Evolutionary conservation across 345 rosid genomes (phyloP), one percentile per base, ranked within the genome.

Genomic region (Microthlaspi erraticum): DNA sequence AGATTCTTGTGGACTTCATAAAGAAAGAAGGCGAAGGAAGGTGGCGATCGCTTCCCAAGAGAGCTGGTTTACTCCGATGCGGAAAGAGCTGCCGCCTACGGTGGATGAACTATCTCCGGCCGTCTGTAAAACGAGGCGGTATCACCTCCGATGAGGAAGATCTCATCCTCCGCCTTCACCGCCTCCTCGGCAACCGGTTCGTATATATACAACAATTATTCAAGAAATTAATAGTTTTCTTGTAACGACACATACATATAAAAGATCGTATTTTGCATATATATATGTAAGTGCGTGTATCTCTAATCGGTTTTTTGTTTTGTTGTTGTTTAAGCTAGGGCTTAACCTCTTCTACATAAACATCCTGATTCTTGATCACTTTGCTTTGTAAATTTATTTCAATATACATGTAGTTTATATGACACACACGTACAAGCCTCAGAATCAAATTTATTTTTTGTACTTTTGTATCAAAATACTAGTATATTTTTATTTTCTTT

Each of bases 81-180:
- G 93, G 97, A 0, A 91, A 91, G 70, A 91, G 97, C 67, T 91
- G 97, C 51, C 93, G 97, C 45, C 92, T 91, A 66, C 86, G 97
- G 29, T 91, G 97, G 97, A 86, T 91, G 96, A 91, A 91, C 34
- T 91, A 91, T 60, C 96, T 91, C 77, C 88, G 97, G 0, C 97
- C 97, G 0, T 79, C 82, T 17, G 90, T 89, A 1, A 91, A 91
- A 64, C 81, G 90, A 2, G 96, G 96, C 10, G 88, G 80, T 34
- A 91, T 89, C 57, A 83, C 86, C 31, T 79, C 93, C 2, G 97
- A 89, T 5, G 97, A 91, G 73, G 97, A 91, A 78, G 97, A 91
- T 78, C 97, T 91, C 79, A 87, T 91, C 70, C 97, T 91, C 78
- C 91, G 96, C 50, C 93, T 91, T 51, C 97, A 91, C 43, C 96